Base-by-base conservation (phyloP, 2,329 filamentous ascomycete genomes). In the Orbilia blumenaviensis region DNA sequence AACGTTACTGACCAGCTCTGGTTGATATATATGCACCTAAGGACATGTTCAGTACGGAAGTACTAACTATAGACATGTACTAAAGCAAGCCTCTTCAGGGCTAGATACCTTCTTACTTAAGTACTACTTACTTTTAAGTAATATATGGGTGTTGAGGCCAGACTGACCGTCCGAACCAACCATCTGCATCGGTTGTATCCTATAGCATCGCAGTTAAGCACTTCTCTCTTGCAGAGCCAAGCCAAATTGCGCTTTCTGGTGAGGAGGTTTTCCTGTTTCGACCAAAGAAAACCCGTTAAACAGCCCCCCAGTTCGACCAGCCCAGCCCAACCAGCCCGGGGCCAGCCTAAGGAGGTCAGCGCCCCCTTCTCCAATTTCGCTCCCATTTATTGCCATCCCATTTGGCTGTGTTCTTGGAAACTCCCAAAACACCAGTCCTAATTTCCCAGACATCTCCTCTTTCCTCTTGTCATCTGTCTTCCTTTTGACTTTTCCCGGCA, bases 391-490 rank as follows among this genome's bases (percentile, higher is more conserved):
- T n/a, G n/a, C n/a, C n/a, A n/a, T n/a, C n/a, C 52, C 52, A 56
- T 38, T 18, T 12, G 34, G 3, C 34, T 52, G 60, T 60, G 34
- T 77, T 61, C 25, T 44, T 56, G 46, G 44, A 38, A 29, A 10
- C 27, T 36, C 44, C 34, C 36, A 69, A 66, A 66, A 66, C 58
- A 63, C 66, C 32, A 63, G 18, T 56, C 27, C 66, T 72, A 32
- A 71, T 72, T 77, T 77, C 73, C 73, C 73, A 60, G 21, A 38
- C 18, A 44, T 50, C 54, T 77, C 64, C 60, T 77, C 67, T 62
- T 60, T 54, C 60, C 48, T 46, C 52, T 48, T 66, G 61, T 71
- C 64, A 52, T 42, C 44, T 52, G 29, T 63, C 66, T 52, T 27
- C 32, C 66, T 34, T 66, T 61, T 48, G 46, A 46, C 66, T 66